phyloP scores from a whole-genome alignment of 140 eudicot genomes.

The Anethum foeniculum region DNA sequence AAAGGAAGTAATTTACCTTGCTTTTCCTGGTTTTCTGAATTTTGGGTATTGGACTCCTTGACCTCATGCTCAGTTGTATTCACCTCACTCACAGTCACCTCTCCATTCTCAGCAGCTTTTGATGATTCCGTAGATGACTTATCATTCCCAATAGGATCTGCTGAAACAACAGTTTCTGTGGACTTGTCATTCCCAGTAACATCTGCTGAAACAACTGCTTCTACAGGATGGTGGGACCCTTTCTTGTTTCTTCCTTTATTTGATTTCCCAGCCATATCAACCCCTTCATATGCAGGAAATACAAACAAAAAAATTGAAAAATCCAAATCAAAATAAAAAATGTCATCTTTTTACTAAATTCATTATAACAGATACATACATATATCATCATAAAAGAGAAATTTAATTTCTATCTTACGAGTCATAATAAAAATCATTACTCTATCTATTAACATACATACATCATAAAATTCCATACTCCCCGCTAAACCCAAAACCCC shows the following conservation, averaged over 20 bases:
- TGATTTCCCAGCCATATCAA: constrained; percentile 85
- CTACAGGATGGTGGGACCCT: constrained; percentile 37
- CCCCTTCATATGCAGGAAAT: constrained; percentile 16
- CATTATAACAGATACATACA: not conserved
- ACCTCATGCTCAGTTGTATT: constrained; percentile 24
- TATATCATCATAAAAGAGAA: not conserved
- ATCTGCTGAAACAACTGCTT: constrained; percentile 34
- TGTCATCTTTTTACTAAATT: not conserved
- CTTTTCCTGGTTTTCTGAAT: constrained; percentile 38
- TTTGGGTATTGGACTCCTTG: constrained; percentile 29
- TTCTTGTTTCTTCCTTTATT: constrained; percentile 66
- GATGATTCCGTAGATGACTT: constrained; percentile 18
- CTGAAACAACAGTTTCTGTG: constrained; percentile 19
- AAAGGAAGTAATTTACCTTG: constrained; percentile 41
- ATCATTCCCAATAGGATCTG: constrained; percentile 24
- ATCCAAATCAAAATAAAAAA: not conserved
- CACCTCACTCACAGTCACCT: constrained; percentile 21
- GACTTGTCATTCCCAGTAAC: constrained; percentile 11
- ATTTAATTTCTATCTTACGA: not conserved
- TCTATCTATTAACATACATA: not conserved
- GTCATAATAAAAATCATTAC: not conserved
- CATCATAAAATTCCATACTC: not conserved
- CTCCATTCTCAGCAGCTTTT: constrained; percentile 46
- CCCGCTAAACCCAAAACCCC: not conserved
- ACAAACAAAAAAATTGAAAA: not conserved